Evolutionary conservation across 176 grass and related monocot genomes (phyloP), one percentile per base, ranked within the genome.

Genomic region (Chrysopogon serrulatus): DNA sequence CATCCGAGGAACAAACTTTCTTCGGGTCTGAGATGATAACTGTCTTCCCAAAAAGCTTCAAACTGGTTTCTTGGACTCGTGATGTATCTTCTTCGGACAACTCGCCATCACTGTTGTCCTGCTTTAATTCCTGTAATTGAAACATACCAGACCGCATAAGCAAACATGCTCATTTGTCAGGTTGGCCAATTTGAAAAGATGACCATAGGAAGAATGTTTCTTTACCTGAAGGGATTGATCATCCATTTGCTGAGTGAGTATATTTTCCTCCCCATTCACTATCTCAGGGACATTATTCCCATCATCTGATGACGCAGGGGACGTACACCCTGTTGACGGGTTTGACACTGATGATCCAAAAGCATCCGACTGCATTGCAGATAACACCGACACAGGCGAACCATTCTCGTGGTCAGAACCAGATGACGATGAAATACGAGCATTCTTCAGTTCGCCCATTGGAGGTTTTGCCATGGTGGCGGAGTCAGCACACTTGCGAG

Each of bases 1-100:
- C 49, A 54, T 87, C 66, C 2, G 68, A 87, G 64, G 68, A 77
- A 65, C 70, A 76, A 54, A 39, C 65, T 79, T 87, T 90, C 69
- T 79, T 84, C 26, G 67, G 77, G 26, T 92, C 89, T 11, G 76
- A 72, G 44, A 98, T 78, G 56, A 95, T 47, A n/a, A 98, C 89
- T 2, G 85, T 98, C 89, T 83, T 95, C 48, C 96, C 96, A 57
- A 98, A 98, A 11, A 95, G 83, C 87, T 92, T 98, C 73, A 96
- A 74, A 33, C 85, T 83, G 48, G 96, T 91, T 84, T 90, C 77
- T 83, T 85, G 96, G 19, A 70, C 68, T 49, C 69, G 34, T 37
- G 54, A 84, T 4, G 88, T 90, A 82, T 79, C 74, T 37, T 86
- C 84, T 87, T 87, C 84, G 66, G 88, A 88, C 45, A 87, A 51